A percentile compares a stretch with the other conserved stretches of the same genome.
Evolutionary conservation across 805 yeast genomes (phyloP).

Genomic region (Spathaspora gorwiae): DNA sequence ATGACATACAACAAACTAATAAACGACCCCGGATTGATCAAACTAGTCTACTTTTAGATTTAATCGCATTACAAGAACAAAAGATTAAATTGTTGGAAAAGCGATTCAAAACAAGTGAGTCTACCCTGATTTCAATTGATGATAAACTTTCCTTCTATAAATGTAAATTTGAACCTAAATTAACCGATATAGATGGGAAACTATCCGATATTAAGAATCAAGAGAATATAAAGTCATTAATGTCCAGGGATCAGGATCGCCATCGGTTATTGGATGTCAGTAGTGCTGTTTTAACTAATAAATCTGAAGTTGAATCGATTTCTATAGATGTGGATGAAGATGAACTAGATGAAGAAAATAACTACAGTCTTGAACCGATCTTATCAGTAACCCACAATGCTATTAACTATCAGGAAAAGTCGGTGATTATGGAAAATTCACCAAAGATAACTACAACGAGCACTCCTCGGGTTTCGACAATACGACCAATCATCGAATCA

Average conservation of each 20-base stretch:
- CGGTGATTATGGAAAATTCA: neutral
- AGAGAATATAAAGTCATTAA: neutral
- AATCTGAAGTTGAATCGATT: neutral
- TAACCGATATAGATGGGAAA: conserved; percentile 14
- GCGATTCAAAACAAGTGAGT: conserved; percentile 27
- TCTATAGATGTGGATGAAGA: neutral
- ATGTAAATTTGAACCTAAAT: conserved; percentile 21
- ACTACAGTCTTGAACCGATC: neutral
- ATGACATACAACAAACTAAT: neutral
- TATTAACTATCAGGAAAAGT: too few species aligned
- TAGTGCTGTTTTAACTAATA: neutral
- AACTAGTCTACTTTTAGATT: neutral
- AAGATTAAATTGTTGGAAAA: conserved; percentile 25
- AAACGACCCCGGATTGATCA: neutral
- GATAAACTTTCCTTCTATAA: conserved; percentile 26
- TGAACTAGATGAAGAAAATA: too few species aligned
- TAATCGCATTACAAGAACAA: conserved; percentile 13
- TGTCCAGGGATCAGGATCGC: neutral
- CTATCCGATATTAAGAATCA: neutral
- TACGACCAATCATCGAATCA: neutral
- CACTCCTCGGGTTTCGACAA: neutral
- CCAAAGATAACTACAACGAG: neutral
- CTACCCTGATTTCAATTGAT: conserved; percentile 35
- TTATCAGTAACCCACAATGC: neutral
- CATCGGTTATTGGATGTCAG: neutral